Base-by-base conservation (phyloP, 164 flowering plant genomes). In the Berberis thunbergii region DNA sequence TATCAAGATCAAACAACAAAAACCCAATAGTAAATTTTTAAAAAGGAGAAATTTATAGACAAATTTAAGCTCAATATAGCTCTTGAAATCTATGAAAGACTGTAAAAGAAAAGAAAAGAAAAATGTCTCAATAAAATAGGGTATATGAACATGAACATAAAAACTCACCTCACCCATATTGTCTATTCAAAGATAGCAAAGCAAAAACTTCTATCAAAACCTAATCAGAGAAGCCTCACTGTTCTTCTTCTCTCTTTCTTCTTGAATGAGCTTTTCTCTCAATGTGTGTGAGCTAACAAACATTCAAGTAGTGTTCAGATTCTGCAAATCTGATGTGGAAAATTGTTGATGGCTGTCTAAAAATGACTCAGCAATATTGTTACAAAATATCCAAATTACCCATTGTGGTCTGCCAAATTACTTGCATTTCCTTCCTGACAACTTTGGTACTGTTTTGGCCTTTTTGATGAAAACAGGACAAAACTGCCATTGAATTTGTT, bases 281-380 rank as follows among this genome's bases (percentile, higher is more conserved):
- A 62, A 12, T 43, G 6, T 48, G 41, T 38, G 2, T 55, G 45
- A 12, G 40, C 41, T 58, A 57, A 12, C 40, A 45, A 62, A 44
- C 67, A 61, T 55, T n/a, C 7, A 66, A 50, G 63, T 56, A 50
- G 39, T 2, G 65, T 49, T 53, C 53, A 48, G 59, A 63, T 67
- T 67, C 70, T 62, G 67, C 11, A 59, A 56, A 57, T 56, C 60
- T 70, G 76, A 77, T 46, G 70, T 65, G 76, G 75, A 67, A 60
- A 56, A 61, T 64, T 56, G 13, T 45, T 39, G 53, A 45, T 42
- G 10, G 13, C 60, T 61, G 49, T 43, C 68, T 42, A 4, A 44
- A 45, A 64, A 60, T 60, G 75, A 71, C 55, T 69, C 74, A 68
- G 59, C 50, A n/a, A n/a, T n/a, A 38, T 39, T 8, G 39, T n/a